These are phyloP conservation scores for Murraya koenigii DNA, from an alignment of 345 rosid species.

Conservation along the genomic window DNA sequence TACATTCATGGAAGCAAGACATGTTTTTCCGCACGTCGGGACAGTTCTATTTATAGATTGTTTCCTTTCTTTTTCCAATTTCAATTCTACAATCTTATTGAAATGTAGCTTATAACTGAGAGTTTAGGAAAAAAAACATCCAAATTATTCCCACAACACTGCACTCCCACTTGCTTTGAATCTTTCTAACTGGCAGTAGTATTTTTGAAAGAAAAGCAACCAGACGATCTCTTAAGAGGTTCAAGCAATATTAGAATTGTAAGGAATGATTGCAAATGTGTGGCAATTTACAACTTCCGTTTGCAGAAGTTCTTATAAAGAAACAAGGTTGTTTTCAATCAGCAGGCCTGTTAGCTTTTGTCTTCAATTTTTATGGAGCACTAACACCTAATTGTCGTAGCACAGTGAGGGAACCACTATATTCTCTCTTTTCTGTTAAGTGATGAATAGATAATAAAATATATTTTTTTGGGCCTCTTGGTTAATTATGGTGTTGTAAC, in stretches of 20 bases:
- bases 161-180: neutral
- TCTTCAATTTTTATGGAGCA: neutral
- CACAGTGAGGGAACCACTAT: too few relatives aligned
- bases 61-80: neutral
- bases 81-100: neutral
- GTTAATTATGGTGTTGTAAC: neutral
- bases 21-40: neutral
- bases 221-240: neutral
- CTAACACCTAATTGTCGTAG: neutral
- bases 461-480: neutral
- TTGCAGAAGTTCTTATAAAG: neutral
- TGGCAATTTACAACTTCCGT: neutral
- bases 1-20: neutral
- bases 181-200: neutral
- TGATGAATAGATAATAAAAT: too few relatives aligned
- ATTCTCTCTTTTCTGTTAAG: too few relatives aligned
- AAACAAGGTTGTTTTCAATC: neutral
- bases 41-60: neutral
- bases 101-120: neutral
- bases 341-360: neutral
- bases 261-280: neutral
- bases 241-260: neutral
- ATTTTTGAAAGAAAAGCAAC: neutral
- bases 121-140: neutral
- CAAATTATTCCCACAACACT: neutral